A percentile compares a stretch with the other conserved stretches of the same genome.
Conservation (phyloP, 2,329 filamentous ascomycete species). For the Beauveria sp. region DNA sequence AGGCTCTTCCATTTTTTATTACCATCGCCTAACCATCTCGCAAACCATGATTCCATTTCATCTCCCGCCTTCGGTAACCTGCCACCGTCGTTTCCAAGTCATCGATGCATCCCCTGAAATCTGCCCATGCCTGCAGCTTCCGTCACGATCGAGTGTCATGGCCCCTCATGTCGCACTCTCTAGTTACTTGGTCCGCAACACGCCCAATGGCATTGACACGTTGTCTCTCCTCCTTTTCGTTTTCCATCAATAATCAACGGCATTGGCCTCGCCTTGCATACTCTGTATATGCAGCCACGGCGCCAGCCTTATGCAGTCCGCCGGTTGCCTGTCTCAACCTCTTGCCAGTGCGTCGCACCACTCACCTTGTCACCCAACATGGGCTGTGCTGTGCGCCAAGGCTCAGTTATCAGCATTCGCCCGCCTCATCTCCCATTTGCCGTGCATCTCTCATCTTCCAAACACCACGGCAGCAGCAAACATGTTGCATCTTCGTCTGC, state of each 20-base stretch:
- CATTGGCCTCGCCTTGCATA: background rate
- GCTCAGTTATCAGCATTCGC: slow-evolving; percentile 1
- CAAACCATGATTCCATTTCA: too few species aligned
- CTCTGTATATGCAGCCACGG: background rate
- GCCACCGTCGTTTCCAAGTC: too few species aligned
- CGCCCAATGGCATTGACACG: background rate
- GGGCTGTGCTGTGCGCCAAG: slow-evolving; percentile 1
- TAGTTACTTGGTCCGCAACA: background rate
- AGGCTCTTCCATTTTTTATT: background rate
- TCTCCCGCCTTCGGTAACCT: too few species aligned
- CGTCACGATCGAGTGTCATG: background rate
- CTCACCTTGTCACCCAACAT: background rate
- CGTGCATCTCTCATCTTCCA: background rate
- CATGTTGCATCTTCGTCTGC: background rate
- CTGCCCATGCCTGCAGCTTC: background rate
- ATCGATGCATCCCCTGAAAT: background rate
- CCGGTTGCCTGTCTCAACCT: background rate
- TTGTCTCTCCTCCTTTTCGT: background rate
- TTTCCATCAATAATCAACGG: background rate
- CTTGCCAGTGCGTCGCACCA: background rate
- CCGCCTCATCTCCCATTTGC: background rate
- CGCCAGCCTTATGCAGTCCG: slow-evolving; percentile 1
- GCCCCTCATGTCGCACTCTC: background rate
- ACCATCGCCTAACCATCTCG: too few species aligned
- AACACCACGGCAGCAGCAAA: background rate